phyloP scores from a whole-genome alignment of 2,329 filamentous ascomycete species.

The Sporothrix dimorphospora region DNA sequence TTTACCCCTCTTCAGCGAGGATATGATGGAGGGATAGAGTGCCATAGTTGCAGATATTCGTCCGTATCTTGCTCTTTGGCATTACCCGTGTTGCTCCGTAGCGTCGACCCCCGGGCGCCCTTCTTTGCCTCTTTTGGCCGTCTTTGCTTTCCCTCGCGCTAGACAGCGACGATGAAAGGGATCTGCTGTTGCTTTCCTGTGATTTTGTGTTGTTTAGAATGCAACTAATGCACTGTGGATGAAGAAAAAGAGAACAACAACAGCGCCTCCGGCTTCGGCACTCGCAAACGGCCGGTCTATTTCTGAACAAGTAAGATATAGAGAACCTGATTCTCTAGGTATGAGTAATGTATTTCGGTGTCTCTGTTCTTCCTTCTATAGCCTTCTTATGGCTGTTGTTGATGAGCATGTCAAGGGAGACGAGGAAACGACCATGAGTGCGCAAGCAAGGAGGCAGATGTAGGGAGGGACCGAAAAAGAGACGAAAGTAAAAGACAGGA shows the following conservation, averaged over 20 bases:
- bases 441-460: neutral
- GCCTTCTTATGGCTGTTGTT: neutral
- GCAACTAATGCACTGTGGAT: neutral
- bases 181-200: slow-evolving; percentile 2
- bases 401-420: neutral
- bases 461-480: neutral
- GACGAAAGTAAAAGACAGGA: neutral
- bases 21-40: neutral
- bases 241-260: neutral
- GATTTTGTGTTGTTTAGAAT: neutral
- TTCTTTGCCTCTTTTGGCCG: slow-evolving; percentile 17
- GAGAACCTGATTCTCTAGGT: too few relatives aligned
- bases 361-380: neutral
- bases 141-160: neutral
- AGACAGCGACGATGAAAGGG: neutral
- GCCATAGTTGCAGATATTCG: neutral
- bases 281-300: neutral
- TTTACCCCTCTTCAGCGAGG: neutral
- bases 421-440: neutral
- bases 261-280: slow-evolving; percentile 5
- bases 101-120: neutral
- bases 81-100: neutral
- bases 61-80: neutral
- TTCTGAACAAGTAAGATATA: too few relatives aligned
- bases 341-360: too few relatives aligned